Conservation (phyloP, 306 rosid species). For the Parietaria judaica region DNA sequence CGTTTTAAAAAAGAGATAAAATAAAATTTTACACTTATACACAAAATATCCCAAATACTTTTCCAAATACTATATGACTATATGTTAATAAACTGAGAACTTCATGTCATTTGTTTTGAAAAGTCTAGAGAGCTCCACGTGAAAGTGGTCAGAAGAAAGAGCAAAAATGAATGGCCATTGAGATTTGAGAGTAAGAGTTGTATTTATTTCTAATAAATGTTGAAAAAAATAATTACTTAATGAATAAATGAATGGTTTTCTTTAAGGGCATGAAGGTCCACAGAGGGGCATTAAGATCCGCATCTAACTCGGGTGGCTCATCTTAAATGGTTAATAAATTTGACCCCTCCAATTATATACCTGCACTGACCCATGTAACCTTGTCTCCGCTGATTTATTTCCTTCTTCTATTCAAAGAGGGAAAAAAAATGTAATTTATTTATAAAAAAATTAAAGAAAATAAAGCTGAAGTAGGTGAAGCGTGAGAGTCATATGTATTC, state of each 20-base stretch:
- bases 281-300: constrained; percentile 9
- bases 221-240: background rate
- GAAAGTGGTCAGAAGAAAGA: constrained; percentile 5
- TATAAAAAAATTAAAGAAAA: too few relatives aligned
- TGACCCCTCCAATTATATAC: background rate
- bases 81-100: too few relatives aligned
- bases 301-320: constrained; percentile 5
- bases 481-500: too few relatives aligned
- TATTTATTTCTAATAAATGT: background rate
- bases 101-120: background rate
- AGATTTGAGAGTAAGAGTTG: background rate
- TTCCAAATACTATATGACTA: too few relatives aligned
- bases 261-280: constrained; percentile 10
- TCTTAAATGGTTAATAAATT: constrained; percentile 1
- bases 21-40: too few relatives aligned
- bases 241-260: background rate
- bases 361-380: background rate
- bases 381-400: constrained; percentile 1
- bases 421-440: too few relatives aligned
- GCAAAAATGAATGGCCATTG: background rate
- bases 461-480: too few relatives aligned
- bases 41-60: too few relatives aligned
- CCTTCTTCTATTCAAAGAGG: background rate
- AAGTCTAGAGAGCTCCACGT: background rate
- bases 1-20: too few relatives aligned